Base-by-base conservation (phyloP, 1,139 yeast genomes). In the Saccharomyces hybrid region DNA sequence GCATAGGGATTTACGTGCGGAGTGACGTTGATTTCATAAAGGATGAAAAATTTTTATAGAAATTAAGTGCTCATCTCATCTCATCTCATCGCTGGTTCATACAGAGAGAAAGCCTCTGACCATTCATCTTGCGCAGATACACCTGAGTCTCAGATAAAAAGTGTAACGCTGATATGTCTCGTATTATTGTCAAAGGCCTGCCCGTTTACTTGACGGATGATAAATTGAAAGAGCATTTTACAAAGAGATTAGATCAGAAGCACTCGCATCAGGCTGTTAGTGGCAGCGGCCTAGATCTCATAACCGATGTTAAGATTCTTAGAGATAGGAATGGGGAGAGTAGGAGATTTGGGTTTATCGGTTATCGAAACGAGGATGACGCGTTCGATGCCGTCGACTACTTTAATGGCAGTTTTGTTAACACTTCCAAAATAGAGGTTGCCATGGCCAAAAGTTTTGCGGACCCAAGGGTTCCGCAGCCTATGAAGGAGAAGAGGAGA, bases 121-220 rank as follows among this genome's bases (percentile, higher is more conserved):
- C 29, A 27, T 27, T 27, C 29, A 27, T 27, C 29, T 27, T 27
- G 29, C 29, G 29, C 29, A 27, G 29, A 44, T 26, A 34, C 29
- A 14, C 16, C 19, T 6, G 46, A 14, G 49, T 25, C 29, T 27
- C 23, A 25, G 28, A 23, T 31, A 46, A 47, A 27, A 46, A 48
- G 26, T 6, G 25, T 13, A 44, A 38, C 25, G 25, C 19, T 29
- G 54, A 16, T 3, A 86, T 86, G 97, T 91, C 99, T 46, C 86
- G 99, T 72, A 79, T 95, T 56, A 93, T 93, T 63, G 96, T 95
- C n/a, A 95, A 89, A 70, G 96, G 96, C 48, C 77, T 93, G 56
- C 99, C 99, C 26, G 75, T 78, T 59, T 88, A 88, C 68, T 79
- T 83, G 58, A 82, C 85, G 0, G 98, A 93, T 67, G 90, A 82